Conservation (phyloP, 2,329 filamentous ascomycete species). For the Parastagonospora nodorum region DNA sequence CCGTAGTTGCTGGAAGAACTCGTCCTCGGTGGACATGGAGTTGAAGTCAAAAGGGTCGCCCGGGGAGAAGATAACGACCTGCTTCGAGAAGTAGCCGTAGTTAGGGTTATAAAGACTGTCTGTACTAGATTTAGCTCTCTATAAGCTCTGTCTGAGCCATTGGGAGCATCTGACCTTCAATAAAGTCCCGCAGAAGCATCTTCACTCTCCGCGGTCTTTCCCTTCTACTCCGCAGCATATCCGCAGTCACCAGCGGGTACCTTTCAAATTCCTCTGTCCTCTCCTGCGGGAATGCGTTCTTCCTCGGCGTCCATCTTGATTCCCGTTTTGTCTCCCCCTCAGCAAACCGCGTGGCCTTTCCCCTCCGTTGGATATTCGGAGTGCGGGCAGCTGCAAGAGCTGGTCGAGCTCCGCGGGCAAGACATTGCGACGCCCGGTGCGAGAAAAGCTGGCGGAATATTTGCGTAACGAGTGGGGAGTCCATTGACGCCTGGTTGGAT, state of each 20-base stretch:
- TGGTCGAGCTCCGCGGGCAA: conserved; percentile 54
- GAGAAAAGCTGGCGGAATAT: conserved; percentile 86
- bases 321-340: conserved; percentile 57
- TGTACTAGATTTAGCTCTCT: conserved; percentile 45
- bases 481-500: conserved; percentile 63
- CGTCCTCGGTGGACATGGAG: conserved; percentile 77
- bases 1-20: conserved; percentile 78
- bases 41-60: conserved; percentile 91
- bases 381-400: conserved; percentile 46
- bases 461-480: conserved; percentile 76
- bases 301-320: conserved; percentile 85
- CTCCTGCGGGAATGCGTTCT: conserved; percentile 74
- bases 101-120: conserved; percentile 93
- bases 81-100: conserved; percentile 96
- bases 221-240: conserved; percentile 71
- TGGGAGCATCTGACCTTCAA: conserved; percentile 70
- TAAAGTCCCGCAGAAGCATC: conserved; percentile 97
- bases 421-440: conserved; percentile 63
- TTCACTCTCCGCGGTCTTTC: conserved; percentile 87
- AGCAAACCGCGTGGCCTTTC: conserved; percentile 32
- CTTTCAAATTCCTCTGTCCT: conserved; percentile 78
- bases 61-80: conserved; percentile 93
- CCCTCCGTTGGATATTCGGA: conserved; percentile 35
- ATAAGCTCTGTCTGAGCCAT: neutral
- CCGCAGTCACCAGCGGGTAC: conserved; percentile 85